Conservation (phyloP, 2,329 filamentous ascomycete genomes). For the Arthroderma sp. region DNA sequence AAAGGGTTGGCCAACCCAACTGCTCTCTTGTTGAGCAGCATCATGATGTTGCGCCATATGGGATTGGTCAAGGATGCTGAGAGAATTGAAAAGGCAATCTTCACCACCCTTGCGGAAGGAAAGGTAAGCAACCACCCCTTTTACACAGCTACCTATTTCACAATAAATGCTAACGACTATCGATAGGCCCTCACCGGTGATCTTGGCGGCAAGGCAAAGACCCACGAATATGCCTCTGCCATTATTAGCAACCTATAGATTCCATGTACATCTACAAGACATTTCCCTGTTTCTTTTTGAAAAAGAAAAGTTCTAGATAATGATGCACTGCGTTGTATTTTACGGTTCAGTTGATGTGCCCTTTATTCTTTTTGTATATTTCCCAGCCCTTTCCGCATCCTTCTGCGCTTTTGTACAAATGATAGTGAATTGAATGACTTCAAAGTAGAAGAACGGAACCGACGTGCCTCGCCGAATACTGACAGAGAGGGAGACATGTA, state of each 20-base stretch:
- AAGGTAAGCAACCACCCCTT: conserved; percentile 43
- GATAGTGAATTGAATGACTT: too few relatives aligned
- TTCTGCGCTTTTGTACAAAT: too few relatives aligned
- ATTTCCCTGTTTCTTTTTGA: too few relatives aligned
- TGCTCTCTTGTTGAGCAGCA: conserved; percentile 82
- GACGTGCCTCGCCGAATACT: too few relatives aligned
- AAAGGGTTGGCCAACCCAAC: conserved; percentile 96
- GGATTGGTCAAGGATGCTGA: conserved; percentile 68
- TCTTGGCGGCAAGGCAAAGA: conserved; percentile 92
- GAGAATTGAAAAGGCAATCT: conserved; percentile 88
- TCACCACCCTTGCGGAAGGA: conserved; percentile 88
- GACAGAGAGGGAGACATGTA: too few relatives aligned
- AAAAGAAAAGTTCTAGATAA: too few relatives aligned
- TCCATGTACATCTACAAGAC: too few relatives aligned
- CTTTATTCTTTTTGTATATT: too few relatives aligned
- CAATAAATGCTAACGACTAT: neutral
- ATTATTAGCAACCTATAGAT: conserved; percentile 59
- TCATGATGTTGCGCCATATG: conserved; percentile 99
- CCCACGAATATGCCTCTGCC: conserved; percentile 79
- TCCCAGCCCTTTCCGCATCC: too few relatives aligned
- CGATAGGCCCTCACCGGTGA: conserved; percentile 70
- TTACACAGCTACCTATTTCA: neutral
- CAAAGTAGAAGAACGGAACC: too few relatives aligned
- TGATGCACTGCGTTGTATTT: too few relatives aligned
- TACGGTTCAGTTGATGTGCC: too few relatives aligned